Conservation (phyloP, 2,329 filamentous ascomycete species). For the Phaeoacremonium minimum region DNA sequence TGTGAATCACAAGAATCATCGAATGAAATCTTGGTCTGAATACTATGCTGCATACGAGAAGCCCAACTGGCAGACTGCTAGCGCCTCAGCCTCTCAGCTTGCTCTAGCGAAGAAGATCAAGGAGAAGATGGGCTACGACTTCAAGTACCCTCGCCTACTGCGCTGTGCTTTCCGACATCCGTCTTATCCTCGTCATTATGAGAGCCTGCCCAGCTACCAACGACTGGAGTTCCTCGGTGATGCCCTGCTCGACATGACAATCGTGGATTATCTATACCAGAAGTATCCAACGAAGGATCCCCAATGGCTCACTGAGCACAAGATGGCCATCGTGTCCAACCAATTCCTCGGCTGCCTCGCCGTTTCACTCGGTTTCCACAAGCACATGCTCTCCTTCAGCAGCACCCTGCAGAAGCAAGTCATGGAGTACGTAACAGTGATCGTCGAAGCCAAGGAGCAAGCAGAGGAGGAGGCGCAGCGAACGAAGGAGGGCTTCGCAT, state of each 20-base stretch:
- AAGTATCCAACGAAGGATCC: constrained; percentile 76
- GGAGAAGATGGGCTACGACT: constrained; percentile 53
- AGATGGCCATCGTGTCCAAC: constrained; percentile 99
- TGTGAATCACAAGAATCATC: constrained; percentile 66
- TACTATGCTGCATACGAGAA: constrained; percentile 67
- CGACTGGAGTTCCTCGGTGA: constrained; percentile 91
- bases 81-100: constrained; percentile 60
- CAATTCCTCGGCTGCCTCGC: constrained; percentile 83
- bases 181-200: constrained; percentile 70
- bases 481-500: constrained; percentile 33
- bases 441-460: constrained; percentile 35
- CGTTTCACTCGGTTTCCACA: constrained; percentile 73
- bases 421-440: constrained; percentile 50
- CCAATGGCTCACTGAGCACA: constrained; percentile 97
- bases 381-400: constrained; percentile 59
- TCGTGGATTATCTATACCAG: constrained; percentile 77
- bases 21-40: constrained; percentile 64
- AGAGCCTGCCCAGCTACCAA: constrained; percentile 83
- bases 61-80: constrained; percentile 65
- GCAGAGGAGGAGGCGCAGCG: constrained; percentile 27
- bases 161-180: constrained; percentile 86
- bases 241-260: constrained; percentile 79
- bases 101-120: constrained; percentile 65
- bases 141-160: constrained; percentile 71
- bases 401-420: constrained; percentile 39